Conservation (phyloP, 331 rosid species). For the Saraca asoca region DNA sequence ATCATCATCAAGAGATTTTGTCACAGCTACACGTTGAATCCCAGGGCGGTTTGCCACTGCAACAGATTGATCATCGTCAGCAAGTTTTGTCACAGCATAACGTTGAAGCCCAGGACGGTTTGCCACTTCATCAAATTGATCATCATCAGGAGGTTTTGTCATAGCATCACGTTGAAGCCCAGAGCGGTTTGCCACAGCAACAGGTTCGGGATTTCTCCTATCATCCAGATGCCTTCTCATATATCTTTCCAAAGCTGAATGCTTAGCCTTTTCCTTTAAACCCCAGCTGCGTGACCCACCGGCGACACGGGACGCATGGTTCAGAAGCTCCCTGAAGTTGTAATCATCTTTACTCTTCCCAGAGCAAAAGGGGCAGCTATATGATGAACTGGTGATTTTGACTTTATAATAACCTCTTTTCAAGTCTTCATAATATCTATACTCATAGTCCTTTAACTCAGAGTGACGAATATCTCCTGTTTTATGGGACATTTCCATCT, state of each 20-base stretch:
- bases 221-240: slow-evolving; percentile 43
- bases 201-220: slow-evolving; percentile 1
- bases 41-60: not conserved
- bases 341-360: slow-evolving; percentile 36
- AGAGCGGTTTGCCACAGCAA: not conserved
- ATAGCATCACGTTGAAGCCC: slow-evolving; percentile 27
- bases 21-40: not conserved
- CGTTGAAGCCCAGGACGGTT: not conserved
- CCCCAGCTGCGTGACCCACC: slow-evolving; percentile 32
- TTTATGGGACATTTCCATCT: slow-evolving; percentile 48
- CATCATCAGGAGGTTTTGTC: not conserved
- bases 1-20: too few relatives aligned
- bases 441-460: slow-evolving; percentile 44
- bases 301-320: slow-evolving; percentile 49
- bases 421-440: slow-evolving; percentile 48
- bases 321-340: slow-evolving; percentile 47
- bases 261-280: slow-evolving; percentile 54
- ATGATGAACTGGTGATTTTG: slow-evolving; percentile 45
- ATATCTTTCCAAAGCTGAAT: slow-evolving; percentile 55
- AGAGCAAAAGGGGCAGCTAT: slow-evolving; percentile 69
- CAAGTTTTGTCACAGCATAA: not conserved
- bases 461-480: slow-evolving; percentile 32
- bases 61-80: not conserved
- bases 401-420: slow-evolving; percentile 45
- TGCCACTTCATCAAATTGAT: not conserved